Evolutionary conservation across 2,329 filamentous ascomycete genomes (phyloP), one percentile per base, ranked within the genome.

Genomic region (Chrysosphaeria jannelii): DNA sequence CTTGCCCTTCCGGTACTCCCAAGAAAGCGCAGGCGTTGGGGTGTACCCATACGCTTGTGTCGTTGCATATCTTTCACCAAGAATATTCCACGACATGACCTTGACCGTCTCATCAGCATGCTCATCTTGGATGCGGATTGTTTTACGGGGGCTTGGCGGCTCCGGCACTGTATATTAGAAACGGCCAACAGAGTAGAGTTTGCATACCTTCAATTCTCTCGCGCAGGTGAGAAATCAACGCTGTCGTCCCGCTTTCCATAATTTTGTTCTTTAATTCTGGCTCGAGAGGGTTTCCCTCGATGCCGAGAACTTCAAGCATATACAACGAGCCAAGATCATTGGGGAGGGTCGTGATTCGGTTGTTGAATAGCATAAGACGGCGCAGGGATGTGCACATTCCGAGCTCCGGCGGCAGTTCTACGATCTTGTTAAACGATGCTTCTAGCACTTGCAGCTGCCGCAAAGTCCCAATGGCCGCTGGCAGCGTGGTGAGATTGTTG

Each of bases 331-430:
- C 85, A 28, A 97, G 50, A 42, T 93, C 79, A 36, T 57, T 69
- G 1, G 85, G 85, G 13, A 97, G 52, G 12, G 62, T 66, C 29
- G 62, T 61, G 25, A 97, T 68, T 30, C 72, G 58, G 43, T 97
- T 97, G 47, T 90, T 78, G 41, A 90, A 91, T 3, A 91, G 52
- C 14, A 79, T 51, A 5, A 97, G 53, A 33, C 72, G 66, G 45
- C 75, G 78, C 26, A 97, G 51, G 34, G 79, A 85, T 14, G 79
- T 85, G 36, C 90, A 75, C 81, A 93, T 97, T 38, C 85, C 85
- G 29, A 97, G 63, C 48, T 97, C 81, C 12, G 72, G 60, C 1
- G 85, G 85, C 4, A 97, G 51, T 31, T 71, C 64, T 6, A 57
- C 57, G 29, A 97, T 54, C 30, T 81, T 62, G 43, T 97, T 97